Conservation (phyloP, 2,329 filamentous ascomycete genomes). For the Phaeoacremonium minimum region DNA sequence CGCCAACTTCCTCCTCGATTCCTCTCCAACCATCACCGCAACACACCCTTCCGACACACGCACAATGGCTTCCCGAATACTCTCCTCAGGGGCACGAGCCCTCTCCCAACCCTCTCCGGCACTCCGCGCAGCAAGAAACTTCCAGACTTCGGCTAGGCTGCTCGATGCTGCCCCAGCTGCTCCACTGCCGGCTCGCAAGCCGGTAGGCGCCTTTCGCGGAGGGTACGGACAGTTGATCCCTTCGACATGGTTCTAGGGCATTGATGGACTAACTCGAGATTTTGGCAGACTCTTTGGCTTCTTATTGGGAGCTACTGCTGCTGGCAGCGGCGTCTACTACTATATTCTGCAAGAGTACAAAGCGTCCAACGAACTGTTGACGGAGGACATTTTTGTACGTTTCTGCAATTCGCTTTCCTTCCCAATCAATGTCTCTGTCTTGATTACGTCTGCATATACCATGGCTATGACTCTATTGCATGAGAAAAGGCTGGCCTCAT, state of each 20-base stretch:
- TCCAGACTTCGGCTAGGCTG: constrained; percentile 44
- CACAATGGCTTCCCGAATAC: constrained; percentile 44
- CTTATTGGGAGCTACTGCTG: constrained; percentile 75
- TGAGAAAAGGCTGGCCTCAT: no score
- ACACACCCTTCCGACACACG: no score
- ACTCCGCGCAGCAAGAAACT: constrained; percentile 28
- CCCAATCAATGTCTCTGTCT: not conserved
- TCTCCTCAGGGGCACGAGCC: constrained; percentile 32
- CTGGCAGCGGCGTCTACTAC: constrained; percentile 81
- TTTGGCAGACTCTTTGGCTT: constrained; percentile 77
- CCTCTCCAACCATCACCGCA: constrained; percentile 2
- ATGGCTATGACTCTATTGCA: no score
- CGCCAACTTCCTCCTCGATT: constrained; percentile 2
- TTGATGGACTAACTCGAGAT: not conserved
- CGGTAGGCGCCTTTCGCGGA: constrained; percentile 57
- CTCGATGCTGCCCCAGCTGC: constrained; percentile 35
- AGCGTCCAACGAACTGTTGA: constrained; percentile 86
- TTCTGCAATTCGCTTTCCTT: constrained; percentile 1
- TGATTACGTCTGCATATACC: no score
- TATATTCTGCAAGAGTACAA: constrained; percentile 94
- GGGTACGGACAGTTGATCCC: no score
- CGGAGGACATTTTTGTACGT: constrained; percentile 93
- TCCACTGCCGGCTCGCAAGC: constrained; percentile 51
- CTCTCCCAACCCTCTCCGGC: constrained; percentile 23
- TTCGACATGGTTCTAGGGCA: no score